These are phyloP conservation scores for Clarkia xantiana DNA, from an alignment of 345 rosid genomes.

Conservation along the genomic window DNA sequence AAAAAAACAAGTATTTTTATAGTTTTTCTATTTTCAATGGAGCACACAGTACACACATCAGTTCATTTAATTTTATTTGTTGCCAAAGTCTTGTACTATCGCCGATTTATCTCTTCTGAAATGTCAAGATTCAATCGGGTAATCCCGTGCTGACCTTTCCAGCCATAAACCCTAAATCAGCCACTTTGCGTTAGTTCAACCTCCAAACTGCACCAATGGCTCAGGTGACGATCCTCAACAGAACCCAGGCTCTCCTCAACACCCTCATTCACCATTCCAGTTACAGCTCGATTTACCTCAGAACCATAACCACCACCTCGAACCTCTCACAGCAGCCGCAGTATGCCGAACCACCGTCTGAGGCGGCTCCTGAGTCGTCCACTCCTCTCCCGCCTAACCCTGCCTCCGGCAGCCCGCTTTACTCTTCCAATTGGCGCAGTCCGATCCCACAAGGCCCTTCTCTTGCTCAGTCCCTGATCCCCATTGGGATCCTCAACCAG, in stretches of 20 bases:
- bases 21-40: no score
- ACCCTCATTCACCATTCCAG: constrained; percentile 13
- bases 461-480: constrained; percentile 26
- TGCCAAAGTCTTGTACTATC: no score
- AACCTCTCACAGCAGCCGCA: constrained; percentile 58
- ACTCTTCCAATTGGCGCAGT: constrained; percentile 67
- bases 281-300: constrained; percentile 11
- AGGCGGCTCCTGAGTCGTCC: background rate
- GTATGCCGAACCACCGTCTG: constrained; percentile 28
- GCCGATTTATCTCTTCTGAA: no score
- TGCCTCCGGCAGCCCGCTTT: constrained; percentile 73
- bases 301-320: constrained; percentile 42
- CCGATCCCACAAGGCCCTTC: constrained; percentile 25
- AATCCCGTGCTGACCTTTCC: background rate
- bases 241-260: constrained; percentile 18
- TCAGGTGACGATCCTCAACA: constrained; percentile 32
- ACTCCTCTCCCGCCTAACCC: constrained; percentile 83
- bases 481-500: constrained; percentile 25
- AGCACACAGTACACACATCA: no score
- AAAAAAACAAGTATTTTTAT: no score
- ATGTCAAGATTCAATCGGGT: background rate
- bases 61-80: no score
- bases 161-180: constrained; percentile 5
- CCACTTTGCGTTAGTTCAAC: background rate
- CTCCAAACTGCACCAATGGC: constrained; percentile 44